A percentile compares a stretch with the other conserved stretches of the same genome.
These are phyloP conservation scores for Lentinula novae-zelandiae DNA, from an alignment of 1,284 basidiomycete genomes.

Conservation along the genomic window DNA sequence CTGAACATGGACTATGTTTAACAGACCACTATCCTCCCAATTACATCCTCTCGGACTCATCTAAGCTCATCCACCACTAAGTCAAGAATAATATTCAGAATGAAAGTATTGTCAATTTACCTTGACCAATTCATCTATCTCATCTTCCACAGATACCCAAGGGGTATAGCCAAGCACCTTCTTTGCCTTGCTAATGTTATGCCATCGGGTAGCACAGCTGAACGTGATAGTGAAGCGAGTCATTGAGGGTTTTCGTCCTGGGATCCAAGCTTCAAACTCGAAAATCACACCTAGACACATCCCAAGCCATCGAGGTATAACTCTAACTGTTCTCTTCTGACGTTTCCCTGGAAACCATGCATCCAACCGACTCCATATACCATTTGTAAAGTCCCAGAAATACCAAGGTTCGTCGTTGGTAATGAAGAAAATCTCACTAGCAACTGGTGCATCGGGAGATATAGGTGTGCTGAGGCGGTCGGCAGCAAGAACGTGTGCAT, in stretches of 20 bases:
- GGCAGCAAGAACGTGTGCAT: constrained; percentile 63
- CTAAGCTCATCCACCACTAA: not conserved
- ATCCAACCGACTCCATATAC: not conserved
- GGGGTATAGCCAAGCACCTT: not conserved
- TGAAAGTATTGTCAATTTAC: not conserved
- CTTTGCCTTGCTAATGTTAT: not conserved
- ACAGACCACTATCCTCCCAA: no score
- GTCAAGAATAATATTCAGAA: not conserved
- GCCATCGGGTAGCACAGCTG: not conserved
- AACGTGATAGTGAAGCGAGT: not conserved
- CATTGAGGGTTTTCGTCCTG: not conserved
- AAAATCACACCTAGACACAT: not conserved
- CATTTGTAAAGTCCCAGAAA: constrained; percentile 42
- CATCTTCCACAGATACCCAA: not conserved
- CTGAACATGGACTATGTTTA: no score
- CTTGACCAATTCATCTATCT: not conserved
- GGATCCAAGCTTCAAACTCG: not conserved
- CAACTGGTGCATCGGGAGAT: constrained; percentile 27
- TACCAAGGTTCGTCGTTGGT: constrained; percentile 63
- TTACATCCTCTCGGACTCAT: not conserved
- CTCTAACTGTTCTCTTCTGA: not conserved
- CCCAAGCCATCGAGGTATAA: constrained; percentile 1
- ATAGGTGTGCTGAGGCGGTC: constrained; percentile 38
- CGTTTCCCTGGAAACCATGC: not conserved
- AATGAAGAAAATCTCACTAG: constrained; percentile 64